Base-by-base conservation (phyloP, 192 early-diverging fungal species). In the Bifiguratus adelaidae region DNA sequence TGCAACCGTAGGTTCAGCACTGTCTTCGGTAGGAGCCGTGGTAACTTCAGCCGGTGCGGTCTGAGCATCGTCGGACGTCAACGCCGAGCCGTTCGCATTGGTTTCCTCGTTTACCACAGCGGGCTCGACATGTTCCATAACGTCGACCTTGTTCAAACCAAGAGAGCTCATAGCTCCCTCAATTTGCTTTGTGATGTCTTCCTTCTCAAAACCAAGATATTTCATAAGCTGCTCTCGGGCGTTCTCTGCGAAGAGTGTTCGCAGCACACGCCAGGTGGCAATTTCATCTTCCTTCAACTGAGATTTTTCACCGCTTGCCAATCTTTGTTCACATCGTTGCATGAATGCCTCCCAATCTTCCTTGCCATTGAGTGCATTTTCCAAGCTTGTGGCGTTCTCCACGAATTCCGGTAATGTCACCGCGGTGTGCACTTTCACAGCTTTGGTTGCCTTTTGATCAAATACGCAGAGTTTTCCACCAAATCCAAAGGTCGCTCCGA, bases 391-490 rank as follows among this genome's bases (percentile, higher is more conserved):
- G 7, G 83, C 79, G 27, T 84, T 74, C 27, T 73, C 48, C 0
- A 77, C 73, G 26, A 95, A 71, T 11, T 80, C 76, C 3, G 78
- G 73, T 49, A 91, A 86, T 3, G 88, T 81, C 2, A 85, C 73
- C 23, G 91, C 69, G 13, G 67, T 77, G 8, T 46, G 58, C 33
- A 94, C 64, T 16, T 53, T 66, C n/a, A 60, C 29, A 50, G 73
- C 23, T 63, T 55, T 16, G 67, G 60, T 28, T 63, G 47, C 44
- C 19, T 26, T 3, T 55, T 40, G 13, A 44, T 73, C 67, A 56
- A 96, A 94, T 40, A 60, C 63, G 15, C 88, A 85, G 11, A 97
- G 71, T 59, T 91, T 83, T 25, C 90, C 88, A 52, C 93, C 93
- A 54, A 92, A 97, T 3, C 86, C 84, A 73, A 88, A 99, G 1